Evolutionary conservation across 2,329 filamentous ascomycete species (phyloP).

Genomic region (Didymella pinodella): DNA sequence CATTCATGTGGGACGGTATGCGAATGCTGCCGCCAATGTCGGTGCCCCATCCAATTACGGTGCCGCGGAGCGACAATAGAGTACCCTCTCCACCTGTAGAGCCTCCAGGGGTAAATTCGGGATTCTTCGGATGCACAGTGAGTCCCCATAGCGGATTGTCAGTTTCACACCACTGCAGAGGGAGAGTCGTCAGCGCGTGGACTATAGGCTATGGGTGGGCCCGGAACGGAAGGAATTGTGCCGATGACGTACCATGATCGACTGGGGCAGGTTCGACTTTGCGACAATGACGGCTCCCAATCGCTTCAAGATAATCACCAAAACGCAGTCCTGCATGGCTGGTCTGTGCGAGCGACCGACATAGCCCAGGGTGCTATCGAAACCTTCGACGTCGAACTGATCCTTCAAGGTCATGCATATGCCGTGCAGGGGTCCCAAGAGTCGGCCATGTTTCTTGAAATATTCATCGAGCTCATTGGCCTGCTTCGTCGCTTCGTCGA

Average conservation of each 20-base stretch:
- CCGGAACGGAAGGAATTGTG: slow-evolving; percentile 2
- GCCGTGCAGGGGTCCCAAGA: slow-evolving; percentile 58
- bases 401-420: slow-evolving; percentile 60
- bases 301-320: slow-evolving; percentile 66
- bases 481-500: slow-evolving; percentile 53
- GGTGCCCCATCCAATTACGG: slow-evolving; percentile 65
- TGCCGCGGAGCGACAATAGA: slow-evolving; percentile 62
- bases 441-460: slow-evolving; percentile 45
- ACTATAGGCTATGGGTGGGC: slow-evolving; percentile 34
- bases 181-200: slow-evolving; percentile 54
- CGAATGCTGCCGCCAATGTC: slow-evolving; percentile 66
- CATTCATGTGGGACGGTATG: slow-evolving; percentile 68
- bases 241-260: slow-evolving; percentile 57
- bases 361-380: slow-evolving; percentile 64
- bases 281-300: slow-evolving; percentile 58
- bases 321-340: slow-evolving; percentile 58
- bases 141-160: slow-evolving; percentile 68
- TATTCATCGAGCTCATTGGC: slow-evolving; percentile 54
- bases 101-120: slow-evolving; percentile 62
- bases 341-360: slow-evolving; percentile 67
- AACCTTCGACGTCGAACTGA: slow-evolving; percentile 59
- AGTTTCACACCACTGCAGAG: slow-evolving; percentile 65
- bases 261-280: slow-evolving; percentile 65
- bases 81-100: slow-evolving; percentile 68
- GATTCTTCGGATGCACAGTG: slow-evolving; percentile 65